Base-by-base conservation (phyloP, 352 stramenopile genomes). In the Globisporangium radiosum region DNA sequence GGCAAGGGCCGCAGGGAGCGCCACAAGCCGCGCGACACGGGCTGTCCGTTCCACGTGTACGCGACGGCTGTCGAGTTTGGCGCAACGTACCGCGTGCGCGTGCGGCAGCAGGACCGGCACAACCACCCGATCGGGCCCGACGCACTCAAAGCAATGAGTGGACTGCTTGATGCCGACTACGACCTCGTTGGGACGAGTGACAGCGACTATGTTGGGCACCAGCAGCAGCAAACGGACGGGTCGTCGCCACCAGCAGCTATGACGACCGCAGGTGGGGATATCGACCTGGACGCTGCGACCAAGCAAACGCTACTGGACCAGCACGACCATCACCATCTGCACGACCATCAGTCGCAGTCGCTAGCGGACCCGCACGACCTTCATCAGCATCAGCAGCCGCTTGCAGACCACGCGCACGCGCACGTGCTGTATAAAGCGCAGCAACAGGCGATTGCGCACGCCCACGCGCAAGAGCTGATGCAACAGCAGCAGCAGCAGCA, bases 21-120 rank as follows among this genome's bases (percentile, higher is more conserved):
- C 0, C 79, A 90, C 62, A 90, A 88, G 49, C 59, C 81, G 44
- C 72, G 82, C 15, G 76, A 92, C 63, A 85, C 90, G 54, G 78
- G 78, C 47, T 92, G 82, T 47, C 82, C 79, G 4, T 92, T 92
- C 65, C 82, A 92, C 65, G 66, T 92, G 13, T 92, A 92, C 67
- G 82, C 82, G 8, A 85, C 78, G 0, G 82, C 78, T 0, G 69
- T 90, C 19, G 79, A 92, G 63, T 81, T 74, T 42, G 79, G 71
- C 9, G 60, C 63, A 9, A 76, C 76, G 17, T 92, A 92, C 52
- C 79, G 82, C 49, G 78, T 92, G 25, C 86, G 85, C 59, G 79
- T 92, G 60, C 82, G 82, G 17, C 72, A 52, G 17, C 74, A 90
- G 54, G 79, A 88, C 57, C 75, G 87, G 60, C 82, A 92, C 71